Conservation (phyloP, 495 filamentous ascomycete genomes). For the Usnea hakonensis region DNA sequence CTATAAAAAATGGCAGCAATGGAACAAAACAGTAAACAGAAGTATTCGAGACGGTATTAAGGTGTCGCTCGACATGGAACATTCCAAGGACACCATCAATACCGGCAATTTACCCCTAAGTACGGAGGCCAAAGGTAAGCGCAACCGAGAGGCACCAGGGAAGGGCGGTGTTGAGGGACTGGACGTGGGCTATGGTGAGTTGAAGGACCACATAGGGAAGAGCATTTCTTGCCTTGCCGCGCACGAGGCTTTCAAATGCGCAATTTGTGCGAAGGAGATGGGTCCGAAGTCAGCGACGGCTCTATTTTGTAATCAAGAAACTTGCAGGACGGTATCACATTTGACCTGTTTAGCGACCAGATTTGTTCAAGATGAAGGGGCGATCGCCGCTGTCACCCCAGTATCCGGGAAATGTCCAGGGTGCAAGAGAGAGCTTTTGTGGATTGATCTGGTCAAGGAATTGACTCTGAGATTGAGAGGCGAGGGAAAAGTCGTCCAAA, state of each 20-base stretch:
- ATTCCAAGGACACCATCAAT: constrained; percentile 3
- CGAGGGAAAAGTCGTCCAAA: constrained; percentile 51
- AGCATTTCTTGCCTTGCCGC: constrained; percentile 55
- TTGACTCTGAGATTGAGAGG: constrained; percentile 63
- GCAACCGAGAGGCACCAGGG: neutral
- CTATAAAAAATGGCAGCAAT: constrained; percentile 56
- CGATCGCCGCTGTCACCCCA: constrained; percentile 51
- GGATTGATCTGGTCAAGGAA: constrained; percentile 77
- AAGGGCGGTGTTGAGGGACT: constrained; percentile 28
- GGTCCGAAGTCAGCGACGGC: constrained; percentile 43
- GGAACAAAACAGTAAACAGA: constrained; percentile 43
- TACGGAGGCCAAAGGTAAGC: constrained; percentile 18
- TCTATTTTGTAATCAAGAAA: constrained; percentile 59
- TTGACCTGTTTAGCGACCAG: constrained; percentile 64
- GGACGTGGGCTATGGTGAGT: constrained; percentile 55
- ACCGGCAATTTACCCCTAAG: constrained; percentile 9
- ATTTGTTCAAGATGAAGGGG: constrained; percentile 45
- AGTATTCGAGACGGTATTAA: constrained; percentile 43
- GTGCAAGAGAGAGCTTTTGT: constrained; percentile 56
- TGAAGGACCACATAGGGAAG: constrained; percentile 67
- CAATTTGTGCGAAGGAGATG: constrained; percentile 52
- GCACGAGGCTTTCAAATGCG: constrained; percentile 49
- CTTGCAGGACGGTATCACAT: constrained; percentile 64
- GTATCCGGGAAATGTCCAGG: constrained; percentile 62
- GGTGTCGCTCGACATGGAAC: constrained; percentile 49